Conservation (phyloP, 2,329 filamentous ascomycete genomes). For the Aspergillus sp. region DNA sequence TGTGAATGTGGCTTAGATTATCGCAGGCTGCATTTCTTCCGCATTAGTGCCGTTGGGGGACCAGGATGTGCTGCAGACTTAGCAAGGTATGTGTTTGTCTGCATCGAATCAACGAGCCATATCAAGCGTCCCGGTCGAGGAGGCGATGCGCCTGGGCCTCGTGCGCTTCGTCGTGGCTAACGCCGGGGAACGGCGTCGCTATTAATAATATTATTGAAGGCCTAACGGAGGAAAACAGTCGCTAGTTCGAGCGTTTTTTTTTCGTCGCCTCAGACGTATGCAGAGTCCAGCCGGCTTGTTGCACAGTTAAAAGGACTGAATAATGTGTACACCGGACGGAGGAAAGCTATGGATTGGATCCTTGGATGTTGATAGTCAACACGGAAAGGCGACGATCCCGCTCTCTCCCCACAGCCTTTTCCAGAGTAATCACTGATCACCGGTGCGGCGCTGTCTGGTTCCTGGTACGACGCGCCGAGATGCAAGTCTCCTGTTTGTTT, state of each 20-base stretch:
- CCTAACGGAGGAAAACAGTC: background rate
- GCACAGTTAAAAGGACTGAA: background rate
- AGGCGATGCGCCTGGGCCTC: slow-evolving; percentile 3
- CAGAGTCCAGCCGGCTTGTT: background rate
- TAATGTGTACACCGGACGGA: background rate
- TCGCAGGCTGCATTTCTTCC: slow-evolving; percentile 1
- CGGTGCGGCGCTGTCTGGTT: slow-evolving; percentile 2
- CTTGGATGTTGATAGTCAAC: background rate
- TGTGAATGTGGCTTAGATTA: slow-evolving; percentile 5
- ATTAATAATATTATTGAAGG: background rate
- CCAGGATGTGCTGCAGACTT: slow-evolving; percentile 6
- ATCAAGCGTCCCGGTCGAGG: background rate
- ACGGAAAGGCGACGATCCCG: slow-evolving; percentile 6
- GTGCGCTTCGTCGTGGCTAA: slow-evolving; percentile 4
- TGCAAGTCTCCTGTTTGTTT: slow-evolving; percentile 7
- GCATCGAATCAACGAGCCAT: slow-evolving; percentile 3
- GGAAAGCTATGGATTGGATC: too few species aligned
- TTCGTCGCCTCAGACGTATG: background rate
- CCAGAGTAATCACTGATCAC: background rate
- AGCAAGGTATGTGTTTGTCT: slow-evolving; percentile 5
- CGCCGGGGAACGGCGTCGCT: background rate
- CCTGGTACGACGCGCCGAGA: slow-evolving; percentile 15
- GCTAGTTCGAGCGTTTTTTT: background rate
- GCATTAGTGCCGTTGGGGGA: slow-evolving; percentile 5
- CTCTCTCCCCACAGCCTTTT: slow-evolving; percentile 4